phyloP scores from a whole-genome alignment of 768 basidiomycete species.

The Hypsizygus marmoreus region DNA sequence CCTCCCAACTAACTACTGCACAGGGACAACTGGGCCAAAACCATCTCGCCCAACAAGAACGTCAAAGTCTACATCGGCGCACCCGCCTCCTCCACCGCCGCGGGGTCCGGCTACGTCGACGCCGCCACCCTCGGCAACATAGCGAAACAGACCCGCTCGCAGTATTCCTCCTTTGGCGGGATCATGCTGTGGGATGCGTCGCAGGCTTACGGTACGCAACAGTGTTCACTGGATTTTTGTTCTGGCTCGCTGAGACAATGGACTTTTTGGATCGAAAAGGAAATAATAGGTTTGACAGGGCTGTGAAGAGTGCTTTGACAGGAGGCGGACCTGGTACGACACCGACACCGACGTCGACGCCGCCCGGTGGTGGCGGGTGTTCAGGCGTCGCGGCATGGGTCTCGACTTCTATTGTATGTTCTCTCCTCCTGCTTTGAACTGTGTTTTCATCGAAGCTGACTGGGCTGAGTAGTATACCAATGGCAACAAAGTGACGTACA shows the following conservation, averaged over 20 bases:
- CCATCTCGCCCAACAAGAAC: slow-evolving; percentile 46
- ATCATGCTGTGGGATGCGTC: slow-evolving; percentile 46
- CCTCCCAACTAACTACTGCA: background rate
- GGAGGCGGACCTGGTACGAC: slow-evolving; percentile 18
- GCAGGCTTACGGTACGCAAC: slow-evolving; percentile 36
- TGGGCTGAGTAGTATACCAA: background rate
- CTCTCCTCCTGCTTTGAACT: no score
- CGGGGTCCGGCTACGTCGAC: slow-evolving; percentile 52
- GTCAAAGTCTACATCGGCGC: slow-evolving; percentile 61
- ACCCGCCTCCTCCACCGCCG: slow-evolving; percentile 50
- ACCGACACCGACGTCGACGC: slow-evolving; percentile 18
- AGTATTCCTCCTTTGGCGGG: slow-evolving; percentile 58
- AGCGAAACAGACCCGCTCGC: slow-evolving; percentile 37
- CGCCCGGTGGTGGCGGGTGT: background rate
- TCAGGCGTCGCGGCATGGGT: background rate
- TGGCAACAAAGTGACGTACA: background rate
- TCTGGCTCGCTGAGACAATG: background rate
- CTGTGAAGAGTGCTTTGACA: slow-evolving; percentile 41
- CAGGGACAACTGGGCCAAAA: slow-evolving; percentile 61
- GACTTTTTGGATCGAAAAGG: slow-evolving; percentile 14
- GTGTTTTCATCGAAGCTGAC: background rate
- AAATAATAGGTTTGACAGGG: slow-evolving; percentile 42
- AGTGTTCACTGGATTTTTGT: background rate
- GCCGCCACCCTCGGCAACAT: slow-evolving; percentile 41
- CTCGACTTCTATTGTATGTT: background rate